Conservation (phyloP, 768 basidiomycete species). For the Lyophyllum decastes region DNA sequence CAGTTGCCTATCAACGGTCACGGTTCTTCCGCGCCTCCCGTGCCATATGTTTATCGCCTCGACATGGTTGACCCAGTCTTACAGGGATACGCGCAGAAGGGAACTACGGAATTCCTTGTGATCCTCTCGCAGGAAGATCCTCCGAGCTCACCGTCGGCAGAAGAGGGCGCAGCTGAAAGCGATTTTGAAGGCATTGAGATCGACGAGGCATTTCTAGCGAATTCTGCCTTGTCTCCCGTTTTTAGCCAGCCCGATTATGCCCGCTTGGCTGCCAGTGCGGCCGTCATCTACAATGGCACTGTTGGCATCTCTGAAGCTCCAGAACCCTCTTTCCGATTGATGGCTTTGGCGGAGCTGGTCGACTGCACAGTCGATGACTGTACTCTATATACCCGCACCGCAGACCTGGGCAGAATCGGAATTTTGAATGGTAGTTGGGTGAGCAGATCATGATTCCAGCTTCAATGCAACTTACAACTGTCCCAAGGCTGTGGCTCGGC, state of each 20-base stretch:
- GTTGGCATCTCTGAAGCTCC: conserved; percentile 8
- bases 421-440: conserved; percentile 82
- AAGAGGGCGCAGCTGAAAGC: conserved; percentile 14
- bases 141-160: conserved; percentile 15
- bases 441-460: conserved; percentile 14
- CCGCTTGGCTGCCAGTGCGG: conserved; percentile 2
- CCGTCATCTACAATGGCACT: neutral
- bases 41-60: conserved; percentile 43
- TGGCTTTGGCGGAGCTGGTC: conserved; percentile 33
- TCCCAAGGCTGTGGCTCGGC: conserved; percentile 52
- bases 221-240: conserved; percentile 38
- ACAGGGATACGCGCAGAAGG: conserved; percentile 62
- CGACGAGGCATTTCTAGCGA: conserved; percentile 69
- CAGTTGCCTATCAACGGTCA: conserved; percentile 21
- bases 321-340: conserved; percentile 25
- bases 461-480: conserved; percentile 8
- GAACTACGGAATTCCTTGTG: conserved; percentile 55
- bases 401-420: conserved; percentile 67
- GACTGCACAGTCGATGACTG: conserved; percentile 45
- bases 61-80: conserved; percentile 68
- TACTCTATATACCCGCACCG: conserved; percentile 61
- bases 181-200: conserved; percentile 62
- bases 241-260: conserved; percentile 17
- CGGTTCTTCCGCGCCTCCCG: conserved; percentile 11
- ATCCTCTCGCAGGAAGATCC: conserved; percentile 29